Base-by-base conservation (phyloP, 1,139 yeast species). In the Debaryomyces robertsiae region DNA sequence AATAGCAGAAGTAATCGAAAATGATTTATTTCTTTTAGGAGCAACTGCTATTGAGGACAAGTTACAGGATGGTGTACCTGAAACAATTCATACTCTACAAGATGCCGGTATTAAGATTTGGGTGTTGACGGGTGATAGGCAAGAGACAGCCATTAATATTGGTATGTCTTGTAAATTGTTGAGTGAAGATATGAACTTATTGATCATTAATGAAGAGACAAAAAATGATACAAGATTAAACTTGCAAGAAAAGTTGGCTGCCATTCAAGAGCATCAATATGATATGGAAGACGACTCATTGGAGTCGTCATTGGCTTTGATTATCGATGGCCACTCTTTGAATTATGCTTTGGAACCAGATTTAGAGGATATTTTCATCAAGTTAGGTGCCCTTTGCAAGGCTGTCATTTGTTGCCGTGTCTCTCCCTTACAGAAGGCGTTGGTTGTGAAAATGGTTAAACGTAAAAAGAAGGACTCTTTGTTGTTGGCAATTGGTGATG, bases 11-110 rank as follows among this genome's bases (percentile, higher is more conserved):
- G 54, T 82, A 42, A 90, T 94, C 49, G 99, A 94, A 61, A 75
- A 71, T 30, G 85, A 85, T 46, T 67, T 94, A 54, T 83, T 83
- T 47, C 69, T 94, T 40, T 69, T 93, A 16, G 99, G 99, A 24
- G 98, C 98, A 1, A 94, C 98, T 32, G 99, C 98, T 1, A 93
- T 94, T 60, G 99, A 94, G 61, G 99, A 94, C 61, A 91, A 93
- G 57, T 73, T 94, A 41, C 99, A 94, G 66, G 98, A 93, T 45
- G 98, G 97, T 28, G 99, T 94, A 10, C 98, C 98, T 1, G 98
- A 94, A 52, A 90, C 98, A 1, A 94, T 94, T 45, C 93, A 88
- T 49, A 87, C 95, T 3, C 73, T 94, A 44, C 98, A 93, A 61
- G 88, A 86, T 43, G 99, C 99, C 0, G 98, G 98, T 11, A 90